A percentile compares a stretch with the other conserved stretches of the same genome.
Evolutionary conservation across 2,329 filamentous ascomycete genomes (phyloP).

Genomic region (Penicillium paneum): DNA sequence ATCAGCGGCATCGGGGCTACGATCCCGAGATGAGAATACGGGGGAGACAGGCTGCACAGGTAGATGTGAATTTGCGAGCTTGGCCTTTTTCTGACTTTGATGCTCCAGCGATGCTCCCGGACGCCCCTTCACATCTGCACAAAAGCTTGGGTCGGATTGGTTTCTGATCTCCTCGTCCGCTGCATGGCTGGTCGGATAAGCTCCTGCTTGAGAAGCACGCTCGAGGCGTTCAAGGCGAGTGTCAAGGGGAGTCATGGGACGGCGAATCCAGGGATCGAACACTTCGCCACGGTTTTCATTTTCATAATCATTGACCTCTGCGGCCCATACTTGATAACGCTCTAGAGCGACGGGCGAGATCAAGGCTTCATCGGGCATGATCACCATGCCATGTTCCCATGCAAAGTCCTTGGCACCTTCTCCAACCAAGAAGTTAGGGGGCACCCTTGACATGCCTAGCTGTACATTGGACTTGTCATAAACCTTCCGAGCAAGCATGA

Average conservation of each 20-base stretch:
- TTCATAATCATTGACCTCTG: conserved; percentile 37
- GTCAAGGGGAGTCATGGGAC: conserved; percentile 23
- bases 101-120: not conserved
- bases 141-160: not conserved
- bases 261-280: conserved; percentile 22
- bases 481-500: conserved; percentile 78
- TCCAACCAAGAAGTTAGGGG: conserved; percentile 86
- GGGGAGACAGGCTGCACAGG: not conserved
- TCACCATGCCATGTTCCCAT: conserved; percentile 68
- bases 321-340: conserved; percentile 73
- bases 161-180: not conserved
- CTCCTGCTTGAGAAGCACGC: not conserved
- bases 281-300: conserved; percentile 49
- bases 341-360: conserved; percentile 77
- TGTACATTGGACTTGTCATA: conserved; percentile 73
- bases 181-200: not conserved
- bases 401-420: conserved; percentile 86
- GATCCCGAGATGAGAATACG: not conserved
- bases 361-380: conserved; percentile 71
- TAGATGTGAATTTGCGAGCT: not conserved
- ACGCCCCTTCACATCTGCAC: not conserved
- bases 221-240: conserved; percentile 4
- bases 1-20: not conserved
- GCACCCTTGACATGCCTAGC: conserved; percentile 81
- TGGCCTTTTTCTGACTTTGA: not conserved